phyloP scores from a whole-genome alignment of 176 grass and related monocot genomes.

The Poa annua region DNA sequence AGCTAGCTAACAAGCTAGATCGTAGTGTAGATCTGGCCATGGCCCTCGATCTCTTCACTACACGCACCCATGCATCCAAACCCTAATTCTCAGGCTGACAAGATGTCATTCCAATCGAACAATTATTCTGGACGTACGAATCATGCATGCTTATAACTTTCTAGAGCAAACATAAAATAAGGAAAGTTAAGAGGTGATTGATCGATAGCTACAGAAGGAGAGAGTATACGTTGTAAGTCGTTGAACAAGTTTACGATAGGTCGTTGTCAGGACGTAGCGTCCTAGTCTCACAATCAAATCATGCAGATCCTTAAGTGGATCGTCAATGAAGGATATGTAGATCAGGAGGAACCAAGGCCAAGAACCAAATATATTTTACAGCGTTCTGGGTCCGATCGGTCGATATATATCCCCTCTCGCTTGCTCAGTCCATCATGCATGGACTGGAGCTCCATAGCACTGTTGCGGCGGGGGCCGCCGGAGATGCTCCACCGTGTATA shows the following conservation, averaged over 20 bases:
- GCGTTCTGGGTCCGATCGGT: neutral
- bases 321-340: neutral
- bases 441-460: neutral
- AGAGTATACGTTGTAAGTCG: neutral
- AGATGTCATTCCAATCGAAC: neutral
- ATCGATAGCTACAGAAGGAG: neutral
- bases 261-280: neutral
- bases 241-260: neutral
- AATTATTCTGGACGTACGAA: neutral
- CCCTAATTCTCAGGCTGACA: neutral
- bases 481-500: constrained; percentile 19
- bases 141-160: constrained; percentile 3
- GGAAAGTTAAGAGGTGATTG: neutral
- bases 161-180: neutral
- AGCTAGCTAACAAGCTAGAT: constrained; percentile 30
- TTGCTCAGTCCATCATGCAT: neutral
- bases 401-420: neutral
- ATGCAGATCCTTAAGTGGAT: neutral
- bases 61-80: neutral
- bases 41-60: constrained; percentile 2
- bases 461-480: constrained; percentile 25
- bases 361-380: neutral
- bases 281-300: constrained; percentile 12
- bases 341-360: neutral
- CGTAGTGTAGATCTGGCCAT: constrained; percentile 25